Base-by-base conservation (phyloP, 1,139 yeast species). In the Geotrichum phurueaensis region DNA sequence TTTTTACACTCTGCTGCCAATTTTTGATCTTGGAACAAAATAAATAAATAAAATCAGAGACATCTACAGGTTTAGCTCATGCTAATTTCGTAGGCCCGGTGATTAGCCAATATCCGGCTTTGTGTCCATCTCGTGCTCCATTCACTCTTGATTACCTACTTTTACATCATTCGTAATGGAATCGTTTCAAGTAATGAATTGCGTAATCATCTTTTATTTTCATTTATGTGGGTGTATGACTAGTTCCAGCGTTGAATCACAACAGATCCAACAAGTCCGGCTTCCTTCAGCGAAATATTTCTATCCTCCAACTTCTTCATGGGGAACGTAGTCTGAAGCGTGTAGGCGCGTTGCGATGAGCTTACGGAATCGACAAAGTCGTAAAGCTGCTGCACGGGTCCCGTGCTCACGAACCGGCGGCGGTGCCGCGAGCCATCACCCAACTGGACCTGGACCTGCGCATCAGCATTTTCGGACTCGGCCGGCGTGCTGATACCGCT, bases 301-400 rank as follows among this genome's bases (percentile, higher is more conserved):
- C 78, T 76, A 63, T 87, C 84, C 58, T 81, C 84, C 57, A 92
- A 83, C 49, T 87, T 85, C 71, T 84, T 83, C 48, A 89, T 86
- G 18, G 99, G 99, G 76, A 89, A 90, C 0, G 96, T 85, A 64
- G 89, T 86, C 65, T 89, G 88, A 66, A 94, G 79, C 2, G 83
- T 80, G 74, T 89, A 94, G 2, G 77, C 72, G 68, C 87, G 80
- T 13, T 76, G 68, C 18, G 53, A 53, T 57, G 81, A 77, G 62
- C 80, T 79, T 59, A 79, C 78, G 13, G 71, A 65, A 56, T 79
- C 76, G 15, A 90, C 95, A 73, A 82, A 88, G 18, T 84, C 86
- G 70, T 87, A 92, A 18, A 94, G 81, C 36, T 71, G 79, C 56
- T 82, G 78, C n/a, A 92, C 85, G 0, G 89, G 77, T 61, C 87